phyloP scores from a whole-genome alignment of 768 basidiomycete genomes.

The Mycena leptocephala region DNA sequence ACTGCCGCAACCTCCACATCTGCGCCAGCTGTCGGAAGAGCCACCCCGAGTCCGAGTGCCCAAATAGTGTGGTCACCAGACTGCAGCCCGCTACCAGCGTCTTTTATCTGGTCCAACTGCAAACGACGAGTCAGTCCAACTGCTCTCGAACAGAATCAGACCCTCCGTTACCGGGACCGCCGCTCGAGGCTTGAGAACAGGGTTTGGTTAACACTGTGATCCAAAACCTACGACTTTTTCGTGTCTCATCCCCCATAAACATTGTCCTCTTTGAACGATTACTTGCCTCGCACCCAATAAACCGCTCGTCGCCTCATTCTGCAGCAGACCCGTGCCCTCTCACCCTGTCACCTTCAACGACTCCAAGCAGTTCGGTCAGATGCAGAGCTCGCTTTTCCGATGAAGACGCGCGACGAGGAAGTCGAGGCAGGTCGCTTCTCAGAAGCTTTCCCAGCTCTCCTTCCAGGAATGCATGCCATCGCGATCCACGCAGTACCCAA shows the following conservation, averaged over 20 bases:
- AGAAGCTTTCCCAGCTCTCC: conserved; percentile 41
- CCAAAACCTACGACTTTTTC: neutral
- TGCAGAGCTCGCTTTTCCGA: conserved; percentile 34
- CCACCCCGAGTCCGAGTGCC: neutral
- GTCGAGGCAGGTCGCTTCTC: conserved; percentile 33
- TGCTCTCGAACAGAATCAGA: neutral
- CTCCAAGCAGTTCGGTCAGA: neutral
- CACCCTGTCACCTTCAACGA: conserved; percentile 37
- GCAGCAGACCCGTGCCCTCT: conserved; percentile 23
- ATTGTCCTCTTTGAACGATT: conserved; percentile 45
- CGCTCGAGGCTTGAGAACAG: neutral
- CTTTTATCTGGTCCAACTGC: neutral
- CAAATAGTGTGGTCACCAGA: neutral
- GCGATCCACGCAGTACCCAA: conserved; percentile 55
- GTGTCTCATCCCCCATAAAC: conserved; percentile 50
- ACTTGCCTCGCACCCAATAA: conserved; percentile 53
- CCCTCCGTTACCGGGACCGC: conserved; percentile 27
- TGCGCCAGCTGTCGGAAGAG: neutral
- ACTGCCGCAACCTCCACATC: conserved; percentile 9
- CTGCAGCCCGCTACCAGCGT: neutral
- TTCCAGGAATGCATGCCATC: conserved; percentile 53
- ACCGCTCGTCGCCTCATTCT: conserved; percentile 49
- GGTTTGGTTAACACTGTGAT: neutral
- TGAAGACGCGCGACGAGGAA: conserved; percentile 39
- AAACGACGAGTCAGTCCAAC: neutral